phyloP scores from a whole-genome alignment of 441 rosid species.

The Pelargonium citronellum region DNA sequence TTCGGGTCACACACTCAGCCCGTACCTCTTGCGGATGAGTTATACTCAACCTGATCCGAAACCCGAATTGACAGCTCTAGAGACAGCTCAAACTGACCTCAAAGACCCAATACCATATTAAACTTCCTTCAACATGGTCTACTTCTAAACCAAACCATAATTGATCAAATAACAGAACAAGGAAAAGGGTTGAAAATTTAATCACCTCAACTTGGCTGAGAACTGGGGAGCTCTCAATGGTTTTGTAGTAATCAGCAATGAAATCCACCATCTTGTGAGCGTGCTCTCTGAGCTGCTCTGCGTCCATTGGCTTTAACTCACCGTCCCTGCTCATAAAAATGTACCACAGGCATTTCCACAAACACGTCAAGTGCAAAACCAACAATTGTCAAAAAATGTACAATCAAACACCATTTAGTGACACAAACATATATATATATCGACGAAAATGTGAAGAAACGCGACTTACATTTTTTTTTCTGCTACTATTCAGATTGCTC shows the following conservation, averaged over 20 bases:
- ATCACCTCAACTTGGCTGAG: constrained; percentile 84
- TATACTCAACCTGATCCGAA: too few relatives aligned
- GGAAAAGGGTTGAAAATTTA: not conserved
- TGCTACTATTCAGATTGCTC: not conserved
- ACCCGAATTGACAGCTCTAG: too few relatives aligned
- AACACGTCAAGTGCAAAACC: not conserved
- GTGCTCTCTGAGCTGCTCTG: constrained; percentile 70
- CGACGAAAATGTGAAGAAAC: not conserved
- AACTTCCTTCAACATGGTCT: too few relatives aligned
- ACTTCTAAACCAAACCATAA: not conserved
- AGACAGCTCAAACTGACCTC: too few relatives aligned
- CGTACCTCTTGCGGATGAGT: too few relatives aligned
- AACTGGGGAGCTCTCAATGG: constrained; percentile 62
- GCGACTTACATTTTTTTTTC: not conserved
- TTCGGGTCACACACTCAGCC: too few relatives aligned
- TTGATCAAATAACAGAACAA: not conserved
- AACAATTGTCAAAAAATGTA: not conserved
- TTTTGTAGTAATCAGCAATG: constrained; percentile 80
- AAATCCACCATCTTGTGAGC: constrained; percentile 89
- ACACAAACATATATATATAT: not conserved
- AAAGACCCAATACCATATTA: too few relatives aligned
- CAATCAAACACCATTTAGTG: not conserved
- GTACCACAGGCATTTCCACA: not conserved
- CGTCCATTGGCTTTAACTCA: constrained; percentile 64
- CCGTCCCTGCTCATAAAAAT: constrained; percentile 31